Conservation (phyloP, 2,329 filamentous ascomycete genomes). For the Diplodia seriata region DNA sequence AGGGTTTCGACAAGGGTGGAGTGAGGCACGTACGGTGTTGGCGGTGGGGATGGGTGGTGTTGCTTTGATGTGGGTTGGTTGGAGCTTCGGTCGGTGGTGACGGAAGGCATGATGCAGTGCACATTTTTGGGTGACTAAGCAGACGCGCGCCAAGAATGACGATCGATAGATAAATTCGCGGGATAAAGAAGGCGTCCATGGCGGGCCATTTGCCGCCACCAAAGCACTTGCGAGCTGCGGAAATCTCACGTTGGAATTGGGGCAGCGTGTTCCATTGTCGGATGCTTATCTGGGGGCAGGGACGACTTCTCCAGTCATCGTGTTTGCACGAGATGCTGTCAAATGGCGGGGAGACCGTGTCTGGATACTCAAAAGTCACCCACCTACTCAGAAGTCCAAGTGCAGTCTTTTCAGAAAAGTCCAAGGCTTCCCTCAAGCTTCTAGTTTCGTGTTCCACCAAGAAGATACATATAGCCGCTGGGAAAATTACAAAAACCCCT, state of each 20-base stretch:
- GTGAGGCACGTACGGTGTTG: not conserved
- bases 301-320: not conserved
- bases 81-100: conserved; percentile 22
- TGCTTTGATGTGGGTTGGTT: conserved; percentile 17
- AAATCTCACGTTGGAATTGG: not conserved
- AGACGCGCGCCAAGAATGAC: conserved; percentile 13
- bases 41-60: too few relatives aligned
- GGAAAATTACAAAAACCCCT: not conserved
- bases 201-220: not conserved
- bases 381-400: not conserved
- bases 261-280: not conserved
- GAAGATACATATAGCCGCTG: not conserved
- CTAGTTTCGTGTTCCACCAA: not conserved
- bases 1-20: too few relatives aligned
- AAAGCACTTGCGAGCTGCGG: not conserved
- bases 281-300: not conserved
- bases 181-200: not conserved
- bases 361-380: not conserved
- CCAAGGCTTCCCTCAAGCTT: not conserved
- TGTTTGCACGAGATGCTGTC: not conserved
- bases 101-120: conserved; percentile 29
- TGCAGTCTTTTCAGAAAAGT: not conserved
- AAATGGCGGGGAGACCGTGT: not conserved
- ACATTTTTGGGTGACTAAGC: conserved; percentile 33
- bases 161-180: conserved; percentile 14